Percentiles rank a stretch among this genome's conserved stretches.
Evolutionary conservation across 208 protist species (phyloP).

Genomic region (Tritrichomonas musculus): DNA sequence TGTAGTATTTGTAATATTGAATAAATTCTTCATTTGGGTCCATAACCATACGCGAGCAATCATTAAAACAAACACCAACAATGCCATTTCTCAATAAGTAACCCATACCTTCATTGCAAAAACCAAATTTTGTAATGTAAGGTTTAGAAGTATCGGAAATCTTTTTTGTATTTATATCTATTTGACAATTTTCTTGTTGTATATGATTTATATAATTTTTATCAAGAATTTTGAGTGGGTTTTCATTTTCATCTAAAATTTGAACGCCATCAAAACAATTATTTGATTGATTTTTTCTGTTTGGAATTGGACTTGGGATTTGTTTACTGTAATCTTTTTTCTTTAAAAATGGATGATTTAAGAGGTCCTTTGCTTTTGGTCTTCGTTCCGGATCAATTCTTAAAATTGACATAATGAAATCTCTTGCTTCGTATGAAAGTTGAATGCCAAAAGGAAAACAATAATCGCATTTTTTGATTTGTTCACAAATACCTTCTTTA

Average conservation of each 20-base stretch:
- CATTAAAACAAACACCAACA: slow-evolving; percentile 92
- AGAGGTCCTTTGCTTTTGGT: slow-evolving; percentile 71
- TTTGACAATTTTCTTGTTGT: too few species aligned
- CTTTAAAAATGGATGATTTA: slow-evolving; percentile 63
- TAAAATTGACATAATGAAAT: slow-evolving; percentile 73
- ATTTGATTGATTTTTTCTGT: too few species aligned
- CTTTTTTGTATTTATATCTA: too few species aligned
- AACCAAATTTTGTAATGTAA: slow-evolving; percentile 51
- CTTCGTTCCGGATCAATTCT: slow-evolving; percentile 62
- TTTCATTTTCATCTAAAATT: too few species aligned
- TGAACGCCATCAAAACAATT: too few species aligned
- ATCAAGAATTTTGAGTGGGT: too few species aligned
- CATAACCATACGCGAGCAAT: slow-evolving; percentile 83
- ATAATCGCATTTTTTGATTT: slow-evolving; percentile 79
- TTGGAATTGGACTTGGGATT: background rate
- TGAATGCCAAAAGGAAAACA: slow-evolving; percentile 66
- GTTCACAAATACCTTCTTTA: slow-evolving; percentile 86
- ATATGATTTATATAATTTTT: too few species aligned
- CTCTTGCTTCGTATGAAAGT: slow-evolving; percentile 62
- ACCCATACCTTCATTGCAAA: slow-evolving; percentile 86
- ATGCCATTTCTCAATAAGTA: slow-evolving; percentile 80
- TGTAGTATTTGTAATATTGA: background rate
- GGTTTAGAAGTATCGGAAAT: too few species aligned
- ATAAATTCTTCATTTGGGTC: slow-evolving; percentile 46
- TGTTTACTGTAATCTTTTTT: background rate